Evolutionary conservation across 2,329 filamentous ascomycete species (phyloP).

Genomic region (Fusarium sp.): DNA sequence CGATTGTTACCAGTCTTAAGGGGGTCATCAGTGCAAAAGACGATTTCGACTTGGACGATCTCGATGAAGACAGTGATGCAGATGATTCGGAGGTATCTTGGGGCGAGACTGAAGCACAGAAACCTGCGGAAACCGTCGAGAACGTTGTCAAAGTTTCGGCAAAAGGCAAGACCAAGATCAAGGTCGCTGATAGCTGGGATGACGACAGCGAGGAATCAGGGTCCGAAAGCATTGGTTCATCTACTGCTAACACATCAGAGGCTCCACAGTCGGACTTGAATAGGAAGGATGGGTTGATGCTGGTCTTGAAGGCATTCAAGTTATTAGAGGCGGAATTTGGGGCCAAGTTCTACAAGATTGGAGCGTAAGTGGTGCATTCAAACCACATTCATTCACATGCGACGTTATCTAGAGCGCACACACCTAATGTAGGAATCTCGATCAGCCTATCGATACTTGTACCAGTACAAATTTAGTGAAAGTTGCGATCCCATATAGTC

Average conservation of each 20-base stretch:
- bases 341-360: conserved; percentile 71
- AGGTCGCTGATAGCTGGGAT: conserved; percentile 58
- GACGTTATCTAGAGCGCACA: neutral
- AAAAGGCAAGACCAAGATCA: conserved; percentile 36
- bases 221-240: conserved; percentile 49
- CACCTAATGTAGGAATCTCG: neutral
- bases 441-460: neutral
- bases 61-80: conserved; percentile 51
- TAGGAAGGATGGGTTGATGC: conserved; percentile 61
- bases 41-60: conserved; percentile 51
- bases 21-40: conserved; percentile 60
- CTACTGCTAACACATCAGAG: neutral
- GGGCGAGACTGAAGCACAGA: neutral
- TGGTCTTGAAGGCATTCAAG: conserved; percentile 70
- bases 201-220: conserved; percentile 45
- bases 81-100: conserved; percentile 32
- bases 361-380: conserved; percentile 60
- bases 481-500: neutral
- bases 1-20: conserved; percentile 75
- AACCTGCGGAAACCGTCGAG: neutral
- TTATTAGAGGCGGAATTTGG: conserved; percentile 71
- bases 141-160: neutral
- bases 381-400: neutral
- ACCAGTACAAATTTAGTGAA: neutral
- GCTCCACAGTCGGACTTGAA: conserved; percentile 38